Percentiles rank a stretch among this genome's conserved stretches.
Conservation (phyloP, 495 filamentous ascomycete genomes). For the Hyaloscypha finlandica region DNA sequence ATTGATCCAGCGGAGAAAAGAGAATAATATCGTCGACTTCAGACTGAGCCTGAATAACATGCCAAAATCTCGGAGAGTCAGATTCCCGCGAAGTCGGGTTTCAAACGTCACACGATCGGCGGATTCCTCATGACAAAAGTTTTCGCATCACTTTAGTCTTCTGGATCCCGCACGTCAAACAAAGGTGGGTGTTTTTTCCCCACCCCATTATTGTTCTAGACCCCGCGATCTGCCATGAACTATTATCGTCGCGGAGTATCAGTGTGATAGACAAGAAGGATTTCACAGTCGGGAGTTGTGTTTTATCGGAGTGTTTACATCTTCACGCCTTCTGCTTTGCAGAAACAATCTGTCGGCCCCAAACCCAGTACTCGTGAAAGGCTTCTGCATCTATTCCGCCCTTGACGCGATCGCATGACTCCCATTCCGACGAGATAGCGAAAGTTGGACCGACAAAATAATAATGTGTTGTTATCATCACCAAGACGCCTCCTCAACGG, state of each 20-base stretch:
- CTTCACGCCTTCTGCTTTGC: too few relatives aligned
- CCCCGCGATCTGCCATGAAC: not conserved
- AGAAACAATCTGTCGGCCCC: too few relatives aligned
- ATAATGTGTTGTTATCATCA: not conserved
- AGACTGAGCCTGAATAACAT: not conserved
- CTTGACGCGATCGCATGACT: not conserved
- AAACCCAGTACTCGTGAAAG: not conserved
- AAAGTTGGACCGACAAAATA: not conserved
- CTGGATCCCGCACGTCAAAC: not conserved
- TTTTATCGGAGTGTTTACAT: not conserved
- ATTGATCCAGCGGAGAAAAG: not conserved
- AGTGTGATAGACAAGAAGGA: not conserved
- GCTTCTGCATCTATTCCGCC: not conserved
- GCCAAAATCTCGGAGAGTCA: not conserved
- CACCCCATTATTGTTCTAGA: not conserved
- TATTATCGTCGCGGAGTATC: not conserved
- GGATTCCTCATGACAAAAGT: not conserved
- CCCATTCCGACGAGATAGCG: not conserved
- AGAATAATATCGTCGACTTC: not conserved
- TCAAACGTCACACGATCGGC: not conserved
- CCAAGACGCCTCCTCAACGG: not conserved
- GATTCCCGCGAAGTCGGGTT: not conserved
- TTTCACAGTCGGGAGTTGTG: not conserved
- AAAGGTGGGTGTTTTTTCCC: not conserved
- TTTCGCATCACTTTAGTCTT: not conserved